Base-by-base conservation (phyloP, 2,329 filamentous ascomycete species). In the Colletotrichum lini region DNA sequence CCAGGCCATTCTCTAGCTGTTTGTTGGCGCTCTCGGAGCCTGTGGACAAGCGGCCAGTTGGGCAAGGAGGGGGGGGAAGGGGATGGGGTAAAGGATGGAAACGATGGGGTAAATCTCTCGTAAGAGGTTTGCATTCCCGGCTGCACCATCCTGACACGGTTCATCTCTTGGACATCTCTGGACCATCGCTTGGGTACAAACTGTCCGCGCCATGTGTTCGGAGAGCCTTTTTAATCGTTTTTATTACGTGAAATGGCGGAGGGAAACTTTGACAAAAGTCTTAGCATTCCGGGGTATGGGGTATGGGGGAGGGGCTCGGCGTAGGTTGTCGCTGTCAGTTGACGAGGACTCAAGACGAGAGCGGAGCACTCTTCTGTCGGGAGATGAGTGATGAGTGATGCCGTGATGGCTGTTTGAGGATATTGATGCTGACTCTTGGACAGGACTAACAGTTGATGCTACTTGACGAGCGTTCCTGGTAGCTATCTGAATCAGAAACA, bases 31-130 rank as follows among this genome's bases (percentile, higher is more conserved):
- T 49, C 21, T 15, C 1, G 9, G 21, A 47, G 45, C 16, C 18
- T 18, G 12, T 45, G 12, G 44, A 26, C 23, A 10, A 61, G 38
- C 67, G 67, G 56, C 45, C 63, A 70, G 63, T 57, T 67, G 67
- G 67, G 67, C 56, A 57, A 70, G 26, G 26, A 8, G 8, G 30
- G 30, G 23, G 23, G 44, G 57, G 35, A 42, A 16, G 18, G 57
- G 18, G 57, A 54, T 54, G 47, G 64, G 56, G 47, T 49, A 49
- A 42, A 18, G 40, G 44, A 38, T 50, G 64, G 56, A 57, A 52
- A 38, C 57, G 50, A 71, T 67, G 64, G 45, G 45, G 58, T 63
- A 71, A 71, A 52, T 42, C 21, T 71, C 65, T 63, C 65, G 68
- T 68, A 68, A 71, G 23, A 68, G 68, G 8, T 68, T 71, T 23